phyloP scores from a whole-genome alignment of 768 basidiomycete genomes.

The Hysterangium stoloniferum region DNA sequence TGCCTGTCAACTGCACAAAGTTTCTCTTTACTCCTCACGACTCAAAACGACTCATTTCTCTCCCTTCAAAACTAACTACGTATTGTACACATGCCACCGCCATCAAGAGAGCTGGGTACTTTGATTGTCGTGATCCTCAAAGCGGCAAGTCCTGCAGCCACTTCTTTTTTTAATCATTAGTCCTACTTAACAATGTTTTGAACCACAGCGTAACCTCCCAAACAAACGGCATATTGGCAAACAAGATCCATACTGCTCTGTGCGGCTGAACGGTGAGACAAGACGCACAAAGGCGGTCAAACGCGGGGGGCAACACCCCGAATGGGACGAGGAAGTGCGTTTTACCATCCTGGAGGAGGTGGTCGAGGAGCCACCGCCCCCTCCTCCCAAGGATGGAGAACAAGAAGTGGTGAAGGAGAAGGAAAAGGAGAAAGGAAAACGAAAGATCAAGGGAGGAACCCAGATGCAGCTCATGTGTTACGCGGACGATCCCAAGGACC shows the following conservation, averaged over 20 bases:
- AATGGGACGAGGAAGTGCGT: slow-evolving; percentile 97
- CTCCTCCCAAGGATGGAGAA: slow-evolving; percentile 30
- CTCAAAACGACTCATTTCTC: too few species aligned
- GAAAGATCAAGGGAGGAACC: slow-evolving; percentile 57
- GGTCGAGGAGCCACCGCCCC: slow-evolving; percentile 42
- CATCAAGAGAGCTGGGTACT: slow-evolving; percentile 78
- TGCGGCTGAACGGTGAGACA: slow-evolving; percentile 74
- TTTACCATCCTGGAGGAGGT: slow-evolving; percentile 81
- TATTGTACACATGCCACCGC: slow-evolving; percentile 26
- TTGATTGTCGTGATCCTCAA: slow-evolving; percentile 90
- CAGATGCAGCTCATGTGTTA: slow-evolving; percentile 79
- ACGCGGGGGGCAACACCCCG: slow-evolving; percentile 95
- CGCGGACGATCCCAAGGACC: slow-evolving; percentile 92
- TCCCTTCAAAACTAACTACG: too few species aligned
- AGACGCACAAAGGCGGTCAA: slow-evolving; percentile 89
- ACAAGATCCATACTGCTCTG: slow-evolving; percentile 91
- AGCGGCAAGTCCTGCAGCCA: slow-evolving; percentile 54
- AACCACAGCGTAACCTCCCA: slow-evolving; percentile 77
- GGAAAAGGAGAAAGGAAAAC: slow-evolving; percentile 31
- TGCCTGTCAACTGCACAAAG: too few species aligned
- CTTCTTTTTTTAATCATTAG: slow-evolving; percentile 17
- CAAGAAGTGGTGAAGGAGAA: slow-evolving; percentile 63
- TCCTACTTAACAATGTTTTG: slow-evolving; percentile 3
- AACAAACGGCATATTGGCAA: slow-evolving; percentile 92
- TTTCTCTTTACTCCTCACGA: too few species aligned